A percentile compares a stretch with the other conserved stretches of the same genome.
These are phyloP conservation scores for Arthrocladium fulminans DNA, from an alignment of 2,329 filamentous ascomycete species.

Conservation along the genomic window DNA sequence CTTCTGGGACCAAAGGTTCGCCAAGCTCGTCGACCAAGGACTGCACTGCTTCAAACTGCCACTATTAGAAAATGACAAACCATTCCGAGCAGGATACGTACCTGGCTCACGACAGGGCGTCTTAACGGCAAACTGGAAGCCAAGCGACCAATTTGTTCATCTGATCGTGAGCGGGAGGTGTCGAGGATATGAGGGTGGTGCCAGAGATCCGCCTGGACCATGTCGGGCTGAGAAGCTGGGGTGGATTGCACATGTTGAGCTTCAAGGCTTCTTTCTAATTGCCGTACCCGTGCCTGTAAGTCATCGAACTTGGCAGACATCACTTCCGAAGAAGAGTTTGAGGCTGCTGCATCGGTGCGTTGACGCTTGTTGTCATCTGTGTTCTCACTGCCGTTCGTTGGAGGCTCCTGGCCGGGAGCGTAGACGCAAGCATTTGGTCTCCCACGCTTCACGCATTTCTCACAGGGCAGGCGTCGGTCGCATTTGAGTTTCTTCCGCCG, in stretches of 20 bases:
- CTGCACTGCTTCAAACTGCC: conserved; percentile 1
- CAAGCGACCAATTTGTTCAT: not conserved
- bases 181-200: not conserved
- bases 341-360: conserved; percentile 1
- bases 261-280: conserved; percentile 15
- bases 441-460: conserved; percentile 37
- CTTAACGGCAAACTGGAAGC: not conserved
- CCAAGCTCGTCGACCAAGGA: not conserved
- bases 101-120: not conserved
- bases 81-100: not conserved
- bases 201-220: not conserved
- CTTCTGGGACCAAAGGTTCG: not conserved
- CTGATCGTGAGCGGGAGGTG: not conserved
- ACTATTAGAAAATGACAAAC: not conserved
- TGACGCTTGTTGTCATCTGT: conserved; percentile 11
- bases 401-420: conserved; percentile 19
- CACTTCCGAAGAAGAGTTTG: not conserved
- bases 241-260: conserved; percentile 4
- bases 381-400: conserved; percentile 3
- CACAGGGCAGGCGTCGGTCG: conserved; percentile 45
- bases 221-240: not conserved
- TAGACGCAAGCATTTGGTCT: conserved; percentile 16
- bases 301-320: conserved; percentile 12
- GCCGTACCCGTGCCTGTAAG: conserved; percentile 14
- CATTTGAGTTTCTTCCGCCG: conserved; percentile 45